Conservation (phyloP, 2,329 filamentous ascomycete species). For the Colletotrichum incanum region DNA sequence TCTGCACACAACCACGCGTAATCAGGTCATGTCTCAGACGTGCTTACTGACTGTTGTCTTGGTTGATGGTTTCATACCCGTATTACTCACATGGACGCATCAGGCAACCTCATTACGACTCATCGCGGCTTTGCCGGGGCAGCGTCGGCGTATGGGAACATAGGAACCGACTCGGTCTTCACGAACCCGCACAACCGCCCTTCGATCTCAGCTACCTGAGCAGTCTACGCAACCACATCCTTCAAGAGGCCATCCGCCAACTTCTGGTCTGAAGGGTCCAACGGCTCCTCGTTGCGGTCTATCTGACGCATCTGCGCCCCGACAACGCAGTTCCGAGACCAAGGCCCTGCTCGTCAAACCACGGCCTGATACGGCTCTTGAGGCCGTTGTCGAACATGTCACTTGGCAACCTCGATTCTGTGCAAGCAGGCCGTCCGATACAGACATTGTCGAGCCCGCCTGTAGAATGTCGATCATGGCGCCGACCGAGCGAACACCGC, state of each 20-base stretch:
- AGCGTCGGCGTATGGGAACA: neutral
- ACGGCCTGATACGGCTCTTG: slow-evolving; percentile 1
- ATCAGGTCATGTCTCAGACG: neutral
- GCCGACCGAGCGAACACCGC: slow-evolving; percentile 68
- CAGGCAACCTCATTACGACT: neutral
- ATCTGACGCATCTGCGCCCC: slow-evolving; percentile 8
- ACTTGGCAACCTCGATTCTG: slow-evolving; percentile 46
- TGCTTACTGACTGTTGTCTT: neutral
- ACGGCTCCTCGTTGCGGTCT: neutral
- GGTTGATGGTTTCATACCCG: neutral
- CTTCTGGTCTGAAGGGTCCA: slow-evolving; percentile 5
- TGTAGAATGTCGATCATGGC: slow-evolving; percentile 72
- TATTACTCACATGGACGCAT: neutral
- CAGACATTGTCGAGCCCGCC: slow-evolving; percentile 70
- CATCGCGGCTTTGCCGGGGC: neutral
- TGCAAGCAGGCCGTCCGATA: slow-evolving; percentile 58
- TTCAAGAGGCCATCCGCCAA: neutral
- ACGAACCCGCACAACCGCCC: neutral
- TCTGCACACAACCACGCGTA: neutral
- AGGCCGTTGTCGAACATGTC: neutral
- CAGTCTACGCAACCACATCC: neutral
- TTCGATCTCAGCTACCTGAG: neutral
- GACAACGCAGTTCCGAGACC: neutral
- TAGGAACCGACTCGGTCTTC: neutral
- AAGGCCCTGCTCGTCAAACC: slow-evolving; percentile 10